Conservation (phyloP, 192 early-diverging fungal species). For the Entomortierella chlamydospora region DNA sequence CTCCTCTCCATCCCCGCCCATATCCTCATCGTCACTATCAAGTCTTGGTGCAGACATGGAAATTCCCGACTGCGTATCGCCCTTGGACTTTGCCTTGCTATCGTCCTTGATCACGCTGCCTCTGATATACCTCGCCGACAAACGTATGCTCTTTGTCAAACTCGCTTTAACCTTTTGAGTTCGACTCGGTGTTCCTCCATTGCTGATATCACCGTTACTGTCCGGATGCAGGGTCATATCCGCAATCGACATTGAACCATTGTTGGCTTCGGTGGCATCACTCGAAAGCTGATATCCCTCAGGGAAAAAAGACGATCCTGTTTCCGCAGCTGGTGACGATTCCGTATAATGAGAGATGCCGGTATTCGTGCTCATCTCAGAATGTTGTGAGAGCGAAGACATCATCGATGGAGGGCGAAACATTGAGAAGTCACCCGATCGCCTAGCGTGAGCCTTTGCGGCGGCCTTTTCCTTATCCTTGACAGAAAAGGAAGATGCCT, state of each 20-base stretch:
- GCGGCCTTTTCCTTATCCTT: conserved; percentile 27
- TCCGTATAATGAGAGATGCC: no score
- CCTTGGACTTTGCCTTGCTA: not conserved
- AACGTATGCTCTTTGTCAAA: conserved; percentile 33
- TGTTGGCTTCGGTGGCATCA: not conserved
- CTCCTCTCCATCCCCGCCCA: conserved; percentile 10
- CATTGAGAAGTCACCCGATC: conserved; percentile 23
- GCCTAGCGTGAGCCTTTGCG: conserved; percentile 28
- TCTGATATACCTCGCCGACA: conserved; percentile 25
- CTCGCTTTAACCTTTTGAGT: conserved; percentile 36
- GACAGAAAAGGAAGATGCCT: not conserved
- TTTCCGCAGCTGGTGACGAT: not conserved
- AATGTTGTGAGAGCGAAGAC: conserved; percentile 2
- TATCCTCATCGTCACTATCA: not conserved
- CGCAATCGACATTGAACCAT: not conserved
- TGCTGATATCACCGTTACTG: not conserved
- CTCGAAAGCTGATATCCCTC: not conserved
- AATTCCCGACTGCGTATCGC: not conserved
- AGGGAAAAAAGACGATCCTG: not conserved
- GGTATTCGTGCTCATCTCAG: conserved; percentile 2
- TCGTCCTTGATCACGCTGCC: conserved; percentile 12
- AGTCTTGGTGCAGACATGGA: not conserved
- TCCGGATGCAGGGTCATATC: not conserved
- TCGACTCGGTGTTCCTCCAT: conserved; percentile 1
- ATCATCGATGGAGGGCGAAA: conserved; percentile 1